Evolutionary conservation across 805 yeast species (phyloP).

Genomic region (Zygotorulaspora chibaensis): DNA sequence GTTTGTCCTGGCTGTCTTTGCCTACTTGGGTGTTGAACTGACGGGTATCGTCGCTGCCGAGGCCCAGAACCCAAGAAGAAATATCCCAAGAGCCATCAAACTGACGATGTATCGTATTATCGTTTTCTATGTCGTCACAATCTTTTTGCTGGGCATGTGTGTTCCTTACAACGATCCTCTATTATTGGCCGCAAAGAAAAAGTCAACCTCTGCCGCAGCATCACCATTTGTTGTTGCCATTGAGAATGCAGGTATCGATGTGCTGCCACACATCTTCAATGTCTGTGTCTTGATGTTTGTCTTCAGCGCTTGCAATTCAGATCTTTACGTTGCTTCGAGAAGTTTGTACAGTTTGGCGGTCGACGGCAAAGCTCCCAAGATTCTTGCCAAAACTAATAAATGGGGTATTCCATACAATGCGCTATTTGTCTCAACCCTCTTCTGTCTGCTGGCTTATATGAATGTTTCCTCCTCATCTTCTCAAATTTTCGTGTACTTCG

Average conservation of each 20-base stretch:
- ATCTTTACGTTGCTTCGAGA: constrained; percentile 73
- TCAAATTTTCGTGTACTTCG: constrained; percentile 61
- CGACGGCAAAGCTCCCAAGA: constrained; percentile 68
- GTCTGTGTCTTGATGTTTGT: constrained; percentile 74
- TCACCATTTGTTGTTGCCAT: constrained; percentile 86
- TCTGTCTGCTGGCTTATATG: constrained; percentile 69
- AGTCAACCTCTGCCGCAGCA: constrained; percentile 59
- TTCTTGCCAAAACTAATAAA: constrained; percentile 60
- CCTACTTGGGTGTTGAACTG: constrained; percentile 65
- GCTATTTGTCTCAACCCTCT: constrained; percentile 45
- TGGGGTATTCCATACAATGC: constrained; percentile 69
- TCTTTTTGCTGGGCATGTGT: constrained; percentile 62
- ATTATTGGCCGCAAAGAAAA: constrained; percentile 46
- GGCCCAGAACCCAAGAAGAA: constrained; percentile 61
- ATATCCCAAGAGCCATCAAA: constrained; percentile 67
- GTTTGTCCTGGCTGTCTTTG: constrained; percentile 62
- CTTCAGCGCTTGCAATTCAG: constrained; percentile 78
- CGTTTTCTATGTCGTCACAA: constrained; percentile 57
- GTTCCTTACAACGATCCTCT: constrained; percentile 55
- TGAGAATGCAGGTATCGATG: constrained; percentile 53
- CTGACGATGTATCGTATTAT: constrained; percentile 66
- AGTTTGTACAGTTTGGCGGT: constrained; percentile 66
- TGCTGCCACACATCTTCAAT: constrained; percentile 70
- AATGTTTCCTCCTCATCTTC: constrained; percentile 53
- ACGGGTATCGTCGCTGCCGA: constrained; percentile 75